Evolutionary conservation across 2,329 filamentous ascomycete genomes (phyloP).

Genomic region (Hypomyces perniciosus): DNA sequence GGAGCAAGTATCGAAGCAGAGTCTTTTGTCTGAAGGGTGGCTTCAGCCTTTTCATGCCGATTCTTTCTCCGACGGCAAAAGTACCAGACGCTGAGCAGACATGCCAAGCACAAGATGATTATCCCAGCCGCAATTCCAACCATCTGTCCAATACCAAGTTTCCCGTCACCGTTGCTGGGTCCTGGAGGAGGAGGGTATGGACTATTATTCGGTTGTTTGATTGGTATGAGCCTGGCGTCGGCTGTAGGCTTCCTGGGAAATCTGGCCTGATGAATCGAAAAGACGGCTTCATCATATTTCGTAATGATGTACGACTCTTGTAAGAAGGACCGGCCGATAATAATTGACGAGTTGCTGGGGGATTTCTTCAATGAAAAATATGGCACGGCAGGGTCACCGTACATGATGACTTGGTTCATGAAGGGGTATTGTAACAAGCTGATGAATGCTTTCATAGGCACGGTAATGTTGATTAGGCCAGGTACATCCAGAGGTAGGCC

Average conservation of each 20-base stretch:
- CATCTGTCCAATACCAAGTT: constrained; percentile 36
- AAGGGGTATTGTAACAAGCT: constrained; percentile 46
- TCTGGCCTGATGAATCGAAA: constrained; percentile 50
- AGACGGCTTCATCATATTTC: constrained; percentile 47
- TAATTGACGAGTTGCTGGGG: constrained; percentile 46
- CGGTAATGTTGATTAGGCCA: constrained; percentile 51
- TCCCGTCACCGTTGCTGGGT: constrained; percentile 8
- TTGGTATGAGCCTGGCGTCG: constrained; percentile 36
- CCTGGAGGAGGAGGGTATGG: constrained; percentile 37
- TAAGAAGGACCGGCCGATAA: constrained; percentile 62
- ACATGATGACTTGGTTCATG: constrained; percentile 36
- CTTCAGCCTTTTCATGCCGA: constrained; percentile 17
- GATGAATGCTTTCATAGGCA: constrained; percentile 46
- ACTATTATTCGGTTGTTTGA: constrained; percentile 39
- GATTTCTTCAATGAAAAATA: constrained; percentile 63
- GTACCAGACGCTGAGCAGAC: constrained; percentile 26
- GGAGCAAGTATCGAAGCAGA: constrained; percentile 28
- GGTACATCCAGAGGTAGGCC: constrained; percentile 41
- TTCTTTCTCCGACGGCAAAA: constrained; percentile 29
- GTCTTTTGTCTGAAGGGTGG: constrained; percentile 32
- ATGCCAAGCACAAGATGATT: constrained; percentile 26
- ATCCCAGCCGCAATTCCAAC: constrained; percentile 42
- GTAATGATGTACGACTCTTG: constrained; percentile 61
- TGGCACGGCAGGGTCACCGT: constrained; percentile 39
- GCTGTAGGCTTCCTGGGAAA: constrained; percentile 40